Evolutionary conservation across 169 alveolate genomes (phyloP).

Genomic region (Condylostoma magnum): DNA sequence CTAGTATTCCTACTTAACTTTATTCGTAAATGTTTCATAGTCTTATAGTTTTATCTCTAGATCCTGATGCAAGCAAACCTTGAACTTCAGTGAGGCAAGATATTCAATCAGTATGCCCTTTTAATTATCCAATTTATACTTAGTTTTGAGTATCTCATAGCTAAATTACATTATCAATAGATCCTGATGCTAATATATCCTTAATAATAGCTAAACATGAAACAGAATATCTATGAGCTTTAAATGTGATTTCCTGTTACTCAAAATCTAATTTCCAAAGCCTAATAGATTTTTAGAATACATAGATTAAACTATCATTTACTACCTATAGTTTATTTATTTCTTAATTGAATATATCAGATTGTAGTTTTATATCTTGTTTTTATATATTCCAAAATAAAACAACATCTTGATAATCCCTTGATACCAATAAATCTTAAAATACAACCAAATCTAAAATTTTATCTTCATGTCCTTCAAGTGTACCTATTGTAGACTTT

Average conservation of each 20-base stretch:
- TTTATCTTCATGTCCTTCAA: background rate
- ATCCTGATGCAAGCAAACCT: background rate
- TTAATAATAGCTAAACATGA: background rate
- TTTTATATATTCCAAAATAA: too few relatives aligned
- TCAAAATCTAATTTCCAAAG: background rate
- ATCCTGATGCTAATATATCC: background rate
- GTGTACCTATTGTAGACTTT: background rate
- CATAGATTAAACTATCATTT: too few relatives aligned
- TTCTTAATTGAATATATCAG: too few relatives aligned
- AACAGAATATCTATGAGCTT: background rate
- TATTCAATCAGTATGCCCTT: background rate
- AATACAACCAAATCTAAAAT: background rate
- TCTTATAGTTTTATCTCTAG: slow-evolving; percentile 1
- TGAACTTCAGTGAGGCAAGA: background rate
- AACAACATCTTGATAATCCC: too few relatives aligned
- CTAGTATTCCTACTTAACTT: background rate
- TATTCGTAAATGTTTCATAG: background rate
- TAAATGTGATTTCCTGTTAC: background rate
- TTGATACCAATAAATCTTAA: too few relatives aligned
- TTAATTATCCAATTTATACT: background rate
- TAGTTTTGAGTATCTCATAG: background rate
- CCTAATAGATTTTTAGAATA: too few relatives aligned
- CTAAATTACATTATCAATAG: background rate
- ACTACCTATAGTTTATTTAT: too few relatives aligned
- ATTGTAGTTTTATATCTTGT: too few relatives aligned